Conservation (phyloP, 2,329 filamentous ascomycete species). For the Uncinocarpus reesii region DNA sequence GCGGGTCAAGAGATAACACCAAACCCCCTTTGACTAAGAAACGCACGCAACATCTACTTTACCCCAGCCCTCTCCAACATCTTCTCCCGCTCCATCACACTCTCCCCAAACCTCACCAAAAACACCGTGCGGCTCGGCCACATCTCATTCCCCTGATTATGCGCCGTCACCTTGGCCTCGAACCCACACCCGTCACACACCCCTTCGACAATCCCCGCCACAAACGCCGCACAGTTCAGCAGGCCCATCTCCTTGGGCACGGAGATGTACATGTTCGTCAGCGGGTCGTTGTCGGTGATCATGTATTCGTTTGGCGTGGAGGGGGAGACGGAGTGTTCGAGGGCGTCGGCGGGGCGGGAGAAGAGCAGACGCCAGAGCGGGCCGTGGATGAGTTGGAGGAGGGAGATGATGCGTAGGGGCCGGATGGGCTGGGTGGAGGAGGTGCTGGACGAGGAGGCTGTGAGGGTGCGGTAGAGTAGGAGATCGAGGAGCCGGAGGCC, state of each 20-base stretch:
- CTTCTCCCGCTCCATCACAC: constrained; percentile 83
- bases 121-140: constrained; percentile 97
- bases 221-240: constrained; percentile 91
- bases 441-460: constrained; percentile 68
- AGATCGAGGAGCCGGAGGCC: constrained; percentile 92
- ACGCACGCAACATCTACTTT: constrained; percentile 26
- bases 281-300: constrained; percentile 95
- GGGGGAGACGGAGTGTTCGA: constrained; percentile 76
- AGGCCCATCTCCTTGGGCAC: constrained; percentile 92
- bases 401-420: constrained; percentile 75
- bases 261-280: constrained; percentile 88
- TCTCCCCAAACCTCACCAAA: constrained; percentile 80
- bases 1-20: no score
- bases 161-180: constrained; percentile 77
- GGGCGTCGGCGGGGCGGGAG: constrained; percentile 74
- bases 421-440: constrained; percentile 54
- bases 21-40: not conserved
- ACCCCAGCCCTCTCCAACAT: constrained; percentile 56
- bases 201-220: constrained; percentile 90
- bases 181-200: constrained; percentile 90
- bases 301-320: constrained; percentile 91
- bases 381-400: constrained; percentile 92
- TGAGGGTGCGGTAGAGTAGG: constrained; percentile 73
- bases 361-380: constrained; percentile 90
- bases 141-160: constrained; percentile 65